phyloP scores from a whole-genome alignment of 495 filamentous ascomycete species.

The Lasiosphaeria miniovina region DNA sequence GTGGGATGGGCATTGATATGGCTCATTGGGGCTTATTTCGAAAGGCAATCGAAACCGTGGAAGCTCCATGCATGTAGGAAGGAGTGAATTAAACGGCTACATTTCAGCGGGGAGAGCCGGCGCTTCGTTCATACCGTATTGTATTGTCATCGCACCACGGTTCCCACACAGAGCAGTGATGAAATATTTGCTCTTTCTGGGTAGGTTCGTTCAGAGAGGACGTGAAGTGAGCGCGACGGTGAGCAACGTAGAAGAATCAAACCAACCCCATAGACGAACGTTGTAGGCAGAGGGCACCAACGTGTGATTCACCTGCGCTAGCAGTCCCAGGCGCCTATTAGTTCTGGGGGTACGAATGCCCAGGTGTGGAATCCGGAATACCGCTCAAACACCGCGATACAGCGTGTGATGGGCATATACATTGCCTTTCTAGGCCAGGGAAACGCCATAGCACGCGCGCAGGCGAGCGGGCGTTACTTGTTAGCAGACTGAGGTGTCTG shows the following conservation, averaged over 20 bases:
- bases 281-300: too few relatives aligned
- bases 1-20: slow-evolving; percentile 15
- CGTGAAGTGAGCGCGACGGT: too few relatives aligned
- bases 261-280: too few relatives aligned
- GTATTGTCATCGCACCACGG: too few relatives aligned
- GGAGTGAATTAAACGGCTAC: not conserved
- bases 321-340: too few relatives aligned
- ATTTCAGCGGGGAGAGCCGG: not conserved
- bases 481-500: not conserved
- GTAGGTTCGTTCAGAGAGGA: too few relatives aligned
- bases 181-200: not conserved
- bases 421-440: not conserved
- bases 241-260: too few relatives aligned
- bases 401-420: not conserved
- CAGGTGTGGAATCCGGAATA: not conserved
- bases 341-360: not conserved
- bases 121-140: not conserved
- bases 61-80: not conserved
- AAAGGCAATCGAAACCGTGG: not conserved
- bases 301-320: too few relatives aligned
- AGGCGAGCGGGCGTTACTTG: not conserved
- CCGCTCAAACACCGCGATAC: not conserved
- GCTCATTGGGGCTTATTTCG: not conserved
- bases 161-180: too few relatives aligned
- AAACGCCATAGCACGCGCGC: not conserved